phyloP scores from a whole-genome alignment of 2,329 filamentous ascomycete genomes.

The Ophiostoma fasciatum region DNA sequence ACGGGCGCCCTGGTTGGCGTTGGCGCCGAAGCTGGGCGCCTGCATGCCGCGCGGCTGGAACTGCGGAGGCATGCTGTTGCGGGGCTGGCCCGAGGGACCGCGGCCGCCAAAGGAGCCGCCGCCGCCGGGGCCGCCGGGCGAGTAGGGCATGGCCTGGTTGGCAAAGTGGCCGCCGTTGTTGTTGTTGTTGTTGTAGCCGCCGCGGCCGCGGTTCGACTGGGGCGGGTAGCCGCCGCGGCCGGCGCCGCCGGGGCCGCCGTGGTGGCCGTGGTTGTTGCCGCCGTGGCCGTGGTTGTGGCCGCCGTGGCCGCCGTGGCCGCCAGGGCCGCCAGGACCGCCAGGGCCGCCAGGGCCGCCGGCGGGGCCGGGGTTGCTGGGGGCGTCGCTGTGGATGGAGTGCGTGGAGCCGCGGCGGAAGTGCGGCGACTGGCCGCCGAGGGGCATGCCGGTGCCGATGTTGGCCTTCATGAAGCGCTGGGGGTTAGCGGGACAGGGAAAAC shows the following conservation, averaged over 20 bases:
- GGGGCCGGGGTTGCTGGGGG: constrained; percentile 44
- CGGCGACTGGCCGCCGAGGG: constrained; percentile 30
- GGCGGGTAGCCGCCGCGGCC: constrained; percentile 39
- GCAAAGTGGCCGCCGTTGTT: constrained; percentile 28
- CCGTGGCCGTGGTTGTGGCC: constrained; percentile 60
- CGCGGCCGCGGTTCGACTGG: constrained; percentile 34
- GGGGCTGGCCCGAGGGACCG: constrained; percentile 31
- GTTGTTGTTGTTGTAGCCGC: constrained; percentile 26
- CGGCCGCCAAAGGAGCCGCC: constrained; percentile 21
- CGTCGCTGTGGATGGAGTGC: constrained; percentile 65
- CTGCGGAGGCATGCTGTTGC: constrained; percentile 30
- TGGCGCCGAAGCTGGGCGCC: constrained; percentile 24
- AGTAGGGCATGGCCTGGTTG: constrained; percentile 29
- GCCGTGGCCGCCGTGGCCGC: constrained; percentile 43
- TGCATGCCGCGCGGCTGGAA: constrained; percentile 33
- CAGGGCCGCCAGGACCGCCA: constrained; percentile 41
- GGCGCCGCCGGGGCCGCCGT: constrained; percentile 42
- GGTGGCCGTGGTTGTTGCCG: constrained; percentile 37
- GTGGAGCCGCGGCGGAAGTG: constrained; percentile 80
- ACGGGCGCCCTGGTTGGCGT: constrained; percentile 50
- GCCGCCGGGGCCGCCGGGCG: too few species aligned
- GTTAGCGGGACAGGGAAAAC: constrained; percentile 9
- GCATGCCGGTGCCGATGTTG: constrained; percentile 45
- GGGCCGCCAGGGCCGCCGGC: constrained; percentile 44
- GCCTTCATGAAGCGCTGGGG: constrained; percentile 49